Conservation (phyloP, 2,329 filamentous ascomycete species). For the Metarhizium humberi region DNA sequence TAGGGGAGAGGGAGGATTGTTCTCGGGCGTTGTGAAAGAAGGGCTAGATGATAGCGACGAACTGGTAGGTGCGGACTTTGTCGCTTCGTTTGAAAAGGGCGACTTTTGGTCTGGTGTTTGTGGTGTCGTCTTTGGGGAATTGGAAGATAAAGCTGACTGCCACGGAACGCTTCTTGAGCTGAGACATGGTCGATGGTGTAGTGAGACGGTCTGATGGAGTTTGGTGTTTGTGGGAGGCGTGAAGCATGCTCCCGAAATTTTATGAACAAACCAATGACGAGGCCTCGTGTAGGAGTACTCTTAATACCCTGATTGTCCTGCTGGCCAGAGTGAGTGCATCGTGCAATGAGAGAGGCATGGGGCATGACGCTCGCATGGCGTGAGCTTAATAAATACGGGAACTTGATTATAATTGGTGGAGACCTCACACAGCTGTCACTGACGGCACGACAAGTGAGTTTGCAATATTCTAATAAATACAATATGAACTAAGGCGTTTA, state of each 20-base stretch:
- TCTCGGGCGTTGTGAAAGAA: not conserved
- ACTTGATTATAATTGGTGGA: not conserved
- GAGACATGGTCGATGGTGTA: slow-evolving; percentile 10
- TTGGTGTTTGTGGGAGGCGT: not conserved
- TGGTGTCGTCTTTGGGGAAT: slow-evolving; percentile 22
- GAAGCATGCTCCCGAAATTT: no score
- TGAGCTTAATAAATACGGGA: not conserved
- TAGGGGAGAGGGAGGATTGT: no score
- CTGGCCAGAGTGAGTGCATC: not conserved
- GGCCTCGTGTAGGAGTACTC: no score
- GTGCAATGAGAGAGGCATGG: not conserved
- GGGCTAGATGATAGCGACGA: slow-evolving; percentile 13
- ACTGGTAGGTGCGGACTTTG: slow-evolving; percentile 52
- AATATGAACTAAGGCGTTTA: not conserved
- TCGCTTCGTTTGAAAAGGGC: slow-evolving; percentile 54
- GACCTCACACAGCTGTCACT: not conserved
- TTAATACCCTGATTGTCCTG: no score
- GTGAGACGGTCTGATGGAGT: slow-evolving; percentile 1
- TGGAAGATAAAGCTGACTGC: slow-evolving; percentile 44
- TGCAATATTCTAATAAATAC: not conserved
- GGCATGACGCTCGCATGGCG: slow-evolving; percentile 1
- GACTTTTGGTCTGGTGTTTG: slow-evolving; percentile 33
- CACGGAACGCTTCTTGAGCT: slow-evolving; percentile 26
- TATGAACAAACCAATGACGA: no score
- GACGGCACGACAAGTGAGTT: no score